Base-by-base conservation (phyloP, 768 basidiomycete genomes). In the Leccinum variicolor region DNA sequence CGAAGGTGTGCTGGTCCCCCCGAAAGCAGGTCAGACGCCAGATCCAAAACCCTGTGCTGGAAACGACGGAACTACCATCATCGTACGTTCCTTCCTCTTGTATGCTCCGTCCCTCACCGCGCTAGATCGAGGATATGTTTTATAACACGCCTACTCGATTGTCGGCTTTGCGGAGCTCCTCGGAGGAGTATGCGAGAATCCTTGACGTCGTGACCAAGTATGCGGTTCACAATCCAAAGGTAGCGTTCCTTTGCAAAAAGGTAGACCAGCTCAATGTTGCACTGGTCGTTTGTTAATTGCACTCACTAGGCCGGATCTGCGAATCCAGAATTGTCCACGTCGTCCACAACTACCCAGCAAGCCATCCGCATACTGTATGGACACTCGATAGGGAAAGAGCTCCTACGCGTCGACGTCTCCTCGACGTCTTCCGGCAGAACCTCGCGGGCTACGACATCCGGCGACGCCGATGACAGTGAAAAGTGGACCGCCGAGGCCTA, bases 191-290 rank as follows among this genome's bases (percentile, higher is more conserved):
- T 71, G 81, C 85, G 5, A 83, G 92, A 33, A 94, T 98, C 45
- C 79, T 98, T 2, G 92, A 96, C 60, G 91, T 98, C 10, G 79
- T 98, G 26, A 92, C 91, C 3, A 90, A 89, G 60, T 99, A 99
- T 68, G 93, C 97, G 0, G 80, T 95, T 10, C 97, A 99, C 70
- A 98, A 99, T 68, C 84, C 96, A 0, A 83, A 81, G 11, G 84
- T 94, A 3, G 81, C 94, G 0, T 96, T 98, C 74, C 78, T 85
- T 0, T 98, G 95, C 79, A 95, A 91, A 72, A 98, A 98, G 83
- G 93, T 89, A 49, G 48, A 64, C 53, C 5, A 7, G 28, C 1
- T 19, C n/a, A 4, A 34, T 29, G 6, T 9, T 0, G 0, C 4
- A 6, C 56, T 43, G 19, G 4, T 13, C 36, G 11, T 28, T 47